Conservation (phyloP, 495 filamentous ascomycete species). For the Tricharina praecox region DNA sequence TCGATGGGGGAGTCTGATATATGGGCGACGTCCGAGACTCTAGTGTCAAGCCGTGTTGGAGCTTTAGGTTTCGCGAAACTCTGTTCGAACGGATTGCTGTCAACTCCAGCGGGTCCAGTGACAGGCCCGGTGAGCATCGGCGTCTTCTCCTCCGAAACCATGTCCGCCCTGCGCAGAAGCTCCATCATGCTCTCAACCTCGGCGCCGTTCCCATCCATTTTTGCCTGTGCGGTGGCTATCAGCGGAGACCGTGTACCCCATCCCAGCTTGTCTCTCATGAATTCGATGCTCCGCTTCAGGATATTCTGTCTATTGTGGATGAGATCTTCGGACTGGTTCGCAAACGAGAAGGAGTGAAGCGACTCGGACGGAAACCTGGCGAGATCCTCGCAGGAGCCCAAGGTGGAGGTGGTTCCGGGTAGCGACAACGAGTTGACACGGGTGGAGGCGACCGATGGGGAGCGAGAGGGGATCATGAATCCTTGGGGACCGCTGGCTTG, state of each 20-base stretch:
- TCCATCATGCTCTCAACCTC: conserved; percentile 87
- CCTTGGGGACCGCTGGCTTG: conserved; percentile 48
- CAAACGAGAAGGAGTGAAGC: conserved; percentile 95
- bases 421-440: conserved; percentile 34
- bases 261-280: conserved; percentile 86
- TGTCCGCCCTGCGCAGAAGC: conserved; percentile 57
- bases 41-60: neutral
- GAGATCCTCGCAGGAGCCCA: conserved; percentile 70
- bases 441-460: conserved; percentile 42
- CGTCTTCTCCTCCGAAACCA: conserved; percentile 34
- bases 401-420: conserved; percentile 46
- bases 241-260: conserved; percentile 48
- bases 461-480: conserved; percentile 41
- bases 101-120: conserved; percentile 30
- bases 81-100: conserved; percentile 27
- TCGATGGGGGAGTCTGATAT: conserved; percentile 5
- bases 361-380: conserved; percentile 88
- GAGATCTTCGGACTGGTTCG: conserved; percentile 82
- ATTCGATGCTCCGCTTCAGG: conserved; percentile 84
- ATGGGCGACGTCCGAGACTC: neutral
- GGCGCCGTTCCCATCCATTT: conserved; percentile 52
- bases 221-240: conserved; percentile 61
- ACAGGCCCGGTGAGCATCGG: conserved; percentile 32
- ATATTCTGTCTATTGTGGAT: conserved; percentile 85
- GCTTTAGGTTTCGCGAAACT: conserved; percentile 11